Evolutionary conservation across 768 basidiomycete genomes (phyloP), one percentile per base, ranked within the genome.

Genomic region (Calocera viscosa): DNA sequence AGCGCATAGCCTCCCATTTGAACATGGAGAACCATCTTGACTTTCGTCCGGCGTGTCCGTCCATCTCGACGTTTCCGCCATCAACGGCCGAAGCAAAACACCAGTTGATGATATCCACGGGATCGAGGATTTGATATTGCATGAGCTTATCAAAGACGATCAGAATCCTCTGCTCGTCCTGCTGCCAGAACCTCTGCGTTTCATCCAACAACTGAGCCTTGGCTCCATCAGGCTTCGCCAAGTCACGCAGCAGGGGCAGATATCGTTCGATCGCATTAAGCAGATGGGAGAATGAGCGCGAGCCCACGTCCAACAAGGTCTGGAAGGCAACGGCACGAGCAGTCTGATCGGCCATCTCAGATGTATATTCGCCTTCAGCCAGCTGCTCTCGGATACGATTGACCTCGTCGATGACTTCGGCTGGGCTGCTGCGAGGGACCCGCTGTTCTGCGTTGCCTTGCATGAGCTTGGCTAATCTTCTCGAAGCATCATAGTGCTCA

Each of bases 91-190:
- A 74, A 17, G 72, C 72, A 75, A 97, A 95, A 19, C 88, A 84
- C 89, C 90, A 95, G 2, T 78, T 79, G 65, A 96, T 87, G 10
- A 98, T 88, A 70, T 99, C 94, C 17, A 86, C 85, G 0, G 94
- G 92, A 71, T 97, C 94, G 41, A 98, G 88, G 67, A 98, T 90
- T 74, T 96, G 94, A 77, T 99, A 99, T 74, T 98, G 95, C 86
- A 98, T 90, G 65, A 98, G 79, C 78, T 99, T 99, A 80, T 98
- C 96, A 69, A 95, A 88, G 8, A 97, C 93, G 73, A 99, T 94
- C 17, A 82, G 82, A 60, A 94, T 80, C 86, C 94, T 91, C 72
- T 97, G 94, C 33, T 83, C 80, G 72, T 89, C 92, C 71, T 85
- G 76, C 69, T 82, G 82, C 94, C 94, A 99, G 78, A 94, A 98